Percentiles rank a stretch among this genome's conserved stretches.
phyloP scores from a whole-genome alignment of 2,329 filamentous ascomycete genomes.

The Raffaelea albimanens region DNA sequence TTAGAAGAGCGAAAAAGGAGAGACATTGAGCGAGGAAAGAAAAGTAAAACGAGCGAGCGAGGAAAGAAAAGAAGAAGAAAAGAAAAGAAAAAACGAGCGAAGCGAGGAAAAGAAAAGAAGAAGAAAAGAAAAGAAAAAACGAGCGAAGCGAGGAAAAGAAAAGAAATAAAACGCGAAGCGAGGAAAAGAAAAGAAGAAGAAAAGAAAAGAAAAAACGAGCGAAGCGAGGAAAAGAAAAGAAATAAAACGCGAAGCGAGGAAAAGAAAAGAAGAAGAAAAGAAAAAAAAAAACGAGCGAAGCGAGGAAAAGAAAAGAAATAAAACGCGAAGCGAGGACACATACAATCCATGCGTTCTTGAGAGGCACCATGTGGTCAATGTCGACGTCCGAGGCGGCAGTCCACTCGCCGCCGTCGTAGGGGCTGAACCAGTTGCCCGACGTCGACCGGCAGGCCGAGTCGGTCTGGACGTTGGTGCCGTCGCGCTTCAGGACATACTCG shows the following conservation, averaged over 20 bases:
- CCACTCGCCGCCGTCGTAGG: constrained; percentile 67
- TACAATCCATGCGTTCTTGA: constrained; percentile 72
- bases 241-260: not conserved
- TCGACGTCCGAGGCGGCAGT: constrained; percentile 60
- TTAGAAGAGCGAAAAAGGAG: too few relatives aligned
- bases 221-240: too few relatives aligned
- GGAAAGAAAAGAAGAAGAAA: too few relatives aligned
- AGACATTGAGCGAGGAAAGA: not conserved
- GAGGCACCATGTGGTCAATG: constrained; percentile 75
- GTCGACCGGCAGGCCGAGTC: constrained; percentile 51
- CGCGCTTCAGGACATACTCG: constrained; percentile 64
- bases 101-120: too few relatives aligned
- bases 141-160: too few relatives aligned
- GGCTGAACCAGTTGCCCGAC: constrained; percentile 59
- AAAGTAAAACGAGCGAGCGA: too few relatives aligned
- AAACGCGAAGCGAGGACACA: constrained; percentile 14
- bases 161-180: not conserved
- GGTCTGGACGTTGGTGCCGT: constrained; percentile 55
- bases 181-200: too few relatives aligned
- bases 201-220: too few relatives aligned
- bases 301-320: not conserved
- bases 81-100: not conserved
- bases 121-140: too few relatives aligned
- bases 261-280: not conserved
- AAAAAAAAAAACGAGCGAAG: constrained; percentile 2